Conservation (phyloP, 2,329 filamentous ascomycete genomes). For the Pyrenophora seminiperda region DNA sequence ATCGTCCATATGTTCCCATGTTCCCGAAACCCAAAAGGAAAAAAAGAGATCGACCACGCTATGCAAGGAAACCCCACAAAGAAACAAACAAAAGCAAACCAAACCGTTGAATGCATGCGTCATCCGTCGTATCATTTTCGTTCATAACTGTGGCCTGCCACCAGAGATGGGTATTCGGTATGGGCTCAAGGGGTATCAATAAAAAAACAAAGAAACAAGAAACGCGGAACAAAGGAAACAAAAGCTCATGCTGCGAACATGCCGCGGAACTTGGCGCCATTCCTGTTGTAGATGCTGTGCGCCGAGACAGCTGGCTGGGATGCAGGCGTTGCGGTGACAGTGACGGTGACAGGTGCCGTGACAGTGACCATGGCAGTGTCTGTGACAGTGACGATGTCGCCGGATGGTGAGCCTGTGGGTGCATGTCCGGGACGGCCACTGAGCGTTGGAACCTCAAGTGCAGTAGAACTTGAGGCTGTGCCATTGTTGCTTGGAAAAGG, state of each 20-base stretch:
- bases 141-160: conserved; percentile 15
- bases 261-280: conserved; percentile 36
- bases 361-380: conserved; percentile 37
- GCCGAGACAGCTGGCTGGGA: conserved; percentile 7
- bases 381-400: conserved; percentile 29
- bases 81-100: too few species aligned
- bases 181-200: conserved; percentile 1
- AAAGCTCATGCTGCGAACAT: conserved; percentile 9
- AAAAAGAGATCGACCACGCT: not conserved
- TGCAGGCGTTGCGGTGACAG: conserved; percentile 4
- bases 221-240: not conserved
- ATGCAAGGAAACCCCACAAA: conserved; percentile 1
- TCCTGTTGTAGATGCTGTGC: conserved; percentile 14
- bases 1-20: conserved; percentile 16
- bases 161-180: not conserved
- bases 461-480: conserved; percentile 4
- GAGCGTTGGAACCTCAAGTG: conserved; percentile 24
- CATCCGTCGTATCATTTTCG: not conserved
- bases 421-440: conserved; percentile 20
- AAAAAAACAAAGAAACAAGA: not conserved
- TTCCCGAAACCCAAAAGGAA: conserved; percentile 1
- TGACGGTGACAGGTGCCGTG: conserved; percentile 21
- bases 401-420: conserved; percentile 11
- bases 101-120: too few species aligned
- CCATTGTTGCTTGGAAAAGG: not conserved